Evolutionary conservation across 148 eudicot species (phyloP), one percentile per base, ranked within the genome.

Genomic region (Camellia japonica): DNA sequence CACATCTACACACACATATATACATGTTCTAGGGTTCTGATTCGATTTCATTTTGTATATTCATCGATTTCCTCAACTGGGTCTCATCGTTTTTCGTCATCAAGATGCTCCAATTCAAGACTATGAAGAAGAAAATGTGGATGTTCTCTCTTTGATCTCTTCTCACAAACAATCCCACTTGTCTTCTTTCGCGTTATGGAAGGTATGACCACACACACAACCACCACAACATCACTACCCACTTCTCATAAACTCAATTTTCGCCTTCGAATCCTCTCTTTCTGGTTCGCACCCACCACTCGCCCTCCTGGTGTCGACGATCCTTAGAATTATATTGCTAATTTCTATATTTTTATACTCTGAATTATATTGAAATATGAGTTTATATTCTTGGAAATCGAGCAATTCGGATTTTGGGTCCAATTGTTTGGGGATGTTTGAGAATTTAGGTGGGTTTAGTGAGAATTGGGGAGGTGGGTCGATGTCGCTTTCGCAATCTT

Each of bases 231-330:
- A 76, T 52, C 80, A 46, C 74, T 76, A 4, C 51, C 15, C 55
- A 74, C 80, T 9, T 61, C 80, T 44, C 59, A 71, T 14, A 52
- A 76, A 18, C 87, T 79, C 64, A 84, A 61, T 7, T 78, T 80
- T 65, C 90, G 72, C 55, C 80, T 77, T 15, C 79, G 83, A 55
- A 81, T 83, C 79, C 88, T 89, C 56, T 87, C 88, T 52, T 85
- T 85, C 56, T 87, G 91, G 91, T 85, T 87, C 66, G 85, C 91
- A 0, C 91, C 89, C 72, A 86, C 89, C 67, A 89, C 88, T 75
- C 89, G 89, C 18, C 91, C 89, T 2, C 91, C 91, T 56, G 91
- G 91, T 73, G 61, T 62, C 77, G 78, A 68, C 5, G 88, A 83
- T 73, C 88, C 88, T 23, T 81, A 75, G 59, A 51, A 10, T 46